Evolutionary conservation across 345 rosid genomes (phyloP).

Genomic region (Pseudoturritis turrita): DNA sequence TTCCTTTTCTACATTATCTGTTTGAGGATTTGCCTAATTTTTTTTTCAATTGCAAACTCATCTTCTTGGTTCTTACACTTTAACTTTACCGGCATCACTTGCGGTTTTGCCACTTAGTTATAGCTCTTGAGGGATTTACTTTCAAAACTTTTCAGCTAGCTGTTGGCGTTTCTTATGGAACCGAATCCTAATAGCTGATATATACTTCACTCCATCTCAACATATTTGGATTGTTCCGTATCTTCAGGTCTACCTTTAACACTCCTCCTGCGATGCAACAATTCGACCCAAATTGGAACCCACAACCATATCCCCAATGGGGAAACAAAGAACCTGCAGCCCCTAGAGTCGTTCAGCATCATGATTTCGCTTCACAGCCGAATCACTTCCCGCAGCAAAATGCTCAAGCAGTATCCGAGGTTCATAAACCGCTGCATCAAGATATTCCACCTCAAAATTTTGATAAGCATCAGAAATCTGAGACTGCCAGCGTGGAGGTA

Average conservation of each 20-base stretch:
- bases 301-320: slow-evolving; percentile 41
- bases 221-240: not conserved
- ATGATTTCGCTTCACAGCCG: slow-evolving; percentile 38
- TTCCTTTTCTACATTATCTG: not conserved
- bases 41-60: not conserved
- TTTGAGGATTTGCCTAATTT: slow-evolving; percentile 1
- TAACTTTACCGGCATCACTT: not conserved
- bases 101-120: not conserved
- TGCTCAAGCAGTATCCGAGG: slow-evolving; percentile 44
- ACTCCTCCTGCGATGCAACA: slow-evolving; percentile 48
- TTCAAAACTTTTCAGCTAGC: not conserved
- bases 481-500: slow-evolving; percentile 41
- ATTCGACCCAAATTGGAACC: slow-evolving; percentile 36
- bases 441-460: slow-evolving; percentile 24
- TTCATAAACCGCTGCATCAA: slow-evolving; percentile 30
- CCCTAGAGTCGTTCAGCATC: slow-evolving; percentile 36
- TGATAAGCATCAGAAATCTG: slow-evolving; percentile 40
- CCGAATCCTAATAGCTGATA: not conserved
- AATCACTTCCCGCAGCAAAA: slow-evolving; percentile 34
- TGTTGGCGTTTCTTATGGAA: not conserved
- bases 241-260: slow-evolving; percentile 51
- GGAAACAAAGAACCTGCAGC: slow-evolving; percentile 37
- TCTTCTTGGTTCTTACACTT: slow-evolving; percentile 7
- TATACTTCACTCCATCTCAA: not conserved
- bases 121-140: not conserved